These are phyloP conservation scores for Alopecurus myosuroides DNA, from an alignment of 176 grass and related monocot species.

Conservation along the genomic window DNA sequence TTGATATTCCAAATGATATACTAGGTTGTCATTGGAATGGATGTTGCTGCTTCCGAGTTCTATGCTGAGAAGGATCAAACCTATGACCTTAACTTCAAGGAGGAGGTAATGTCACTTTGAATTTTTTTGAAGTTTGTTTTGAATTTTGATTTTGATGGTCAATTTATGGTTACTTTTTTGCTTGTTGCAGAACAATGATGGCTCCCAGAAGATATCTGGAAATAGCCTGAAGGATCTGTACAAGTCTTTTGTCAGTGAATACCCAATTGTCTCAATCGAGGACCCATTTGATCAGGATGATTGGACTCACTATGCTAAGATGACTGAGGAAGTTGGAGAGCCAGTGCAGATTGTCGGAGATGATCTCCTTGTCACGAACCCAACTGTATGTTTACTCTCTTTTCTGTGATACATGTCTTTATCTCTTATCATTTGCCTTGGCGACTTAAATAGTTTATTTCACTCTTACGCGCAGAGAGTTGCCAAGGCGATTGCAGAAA, in stretches of 20 bases:
- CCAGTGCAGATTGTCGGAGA: no score
- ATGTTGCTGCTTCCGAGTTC: slow-evolving; percentile 99
- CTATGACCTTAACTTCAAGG: no score
- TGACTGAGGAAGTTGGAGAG: no score
- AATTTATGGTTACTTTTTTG: neutral
- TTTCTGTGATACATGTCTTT: neutral
- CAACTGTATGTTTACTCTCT: no score
- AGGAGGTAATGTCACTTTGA: slow-evolving; percentile 12
- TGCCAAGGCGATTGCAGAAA: slow-evolving; percentile 84
- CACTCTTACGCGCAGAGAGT: slow-evolving; percentile 51
- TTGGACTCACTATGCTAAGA: no score
- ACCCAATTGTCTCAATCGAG: no score
- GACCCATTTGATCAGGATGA: no score
- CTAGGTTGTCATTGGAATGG: slow-evolving; percentile 97
- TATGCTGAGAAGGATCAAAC: slow-evolving; percentile 88
- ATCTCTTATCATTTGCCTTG: neutral
- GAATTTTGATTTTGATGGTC: neutral
- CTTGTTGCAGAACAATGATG: slow-evolving; percentile 76
- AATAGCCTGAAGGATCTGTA: slow-evolving; percentile 92
- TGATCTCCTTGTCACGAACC: no score
- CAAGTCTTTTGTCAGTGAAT: slow-evolving; percentile 98
- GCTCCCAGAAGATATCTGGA: slow-evolving; percentile 92
- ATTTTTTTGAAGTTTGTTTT: neutral
- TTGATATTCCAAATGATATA: neutral
- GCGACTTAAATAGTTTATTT: neutral